These are phyloP conservation scores for Sporothrix globosa DNA, from an alignment of 2,329 filamentous ascomycete species.

Conservation along the genomic window DNA sequence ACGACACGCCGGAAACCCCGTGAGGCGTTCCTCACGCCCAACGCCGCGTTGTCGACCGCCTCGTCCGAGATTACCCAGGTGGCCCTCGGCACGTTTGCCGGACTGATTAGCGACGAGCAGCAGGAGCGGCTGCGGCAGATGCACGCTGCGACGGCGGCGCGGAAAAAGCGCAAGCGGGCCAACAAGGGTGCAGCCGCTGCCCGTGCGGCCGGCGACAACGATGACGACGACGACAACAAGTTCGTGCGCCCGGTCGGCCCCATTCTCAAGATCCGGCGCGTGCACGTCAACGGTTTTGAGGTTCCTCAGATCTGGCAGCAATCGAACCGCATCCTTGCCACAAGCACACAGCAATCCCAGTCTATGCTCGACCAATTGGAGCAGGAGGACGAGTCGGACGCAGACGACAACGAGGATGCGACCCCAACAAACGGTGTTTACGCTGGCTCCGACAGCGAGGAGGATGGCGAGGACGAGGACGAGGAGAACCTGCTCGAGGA, in stretches of 20 bases:
- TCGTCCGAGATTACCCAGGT: slow-evolving; percentile 77
- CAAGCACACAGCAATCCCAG: slow-evolving; percentile 55
- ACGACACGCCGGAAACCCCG: slow-evolving; percentile 63
- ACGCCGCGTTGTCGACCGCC: slow-evolving; percentile 65
- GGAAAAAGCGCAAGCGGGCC: slow-evolving; percentile 74
- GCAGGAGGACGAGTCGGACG: slow-evolving; percentile 48
- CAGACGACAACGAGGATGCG: slow-evolving; percentile 46
- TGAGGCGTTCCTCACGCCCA: slow-evolving; percentile 77
- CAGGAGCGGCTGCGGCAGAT: slow-evolving; percentile 60
- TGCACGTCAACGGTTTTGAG: slow-evolving; percentile 86
- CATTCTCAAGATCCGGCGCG: slow-evolving; percentile 74
- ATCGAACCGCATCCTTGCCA: slow-evolving; percentile 75
- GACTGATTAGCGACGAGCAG: slow-evolving; percentile 73
- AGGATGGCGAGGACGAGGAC: slow-evolving; percentile 51
- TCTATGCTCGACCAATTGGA: slow-evolving; percentile 55
- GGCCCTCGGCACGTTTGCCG: slow-evolving; percentile 77
- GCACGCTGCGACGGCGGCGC: slow-evolving; percentile 51
- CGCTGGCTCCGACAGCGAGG: slow-evolving; percentile 30
- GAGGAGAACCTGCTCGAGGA: slow-evolving; percentile 48
- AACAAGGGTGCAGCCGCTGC: background rate
- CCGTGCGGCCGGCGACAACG: slow-evolving; percentile 51
- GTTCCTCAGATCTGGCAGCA: slow-evolving; percentile 94
- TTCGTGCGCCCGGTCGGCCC: slow-evolving; percentile 68
- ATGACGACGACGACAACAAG: slow-evolving; percentile 62
- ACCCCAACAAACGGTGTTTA: slow-evolving; percentile 43